Conservation (phyloP, 306 rosid genomes). For the Castanea sativa region DNA sequence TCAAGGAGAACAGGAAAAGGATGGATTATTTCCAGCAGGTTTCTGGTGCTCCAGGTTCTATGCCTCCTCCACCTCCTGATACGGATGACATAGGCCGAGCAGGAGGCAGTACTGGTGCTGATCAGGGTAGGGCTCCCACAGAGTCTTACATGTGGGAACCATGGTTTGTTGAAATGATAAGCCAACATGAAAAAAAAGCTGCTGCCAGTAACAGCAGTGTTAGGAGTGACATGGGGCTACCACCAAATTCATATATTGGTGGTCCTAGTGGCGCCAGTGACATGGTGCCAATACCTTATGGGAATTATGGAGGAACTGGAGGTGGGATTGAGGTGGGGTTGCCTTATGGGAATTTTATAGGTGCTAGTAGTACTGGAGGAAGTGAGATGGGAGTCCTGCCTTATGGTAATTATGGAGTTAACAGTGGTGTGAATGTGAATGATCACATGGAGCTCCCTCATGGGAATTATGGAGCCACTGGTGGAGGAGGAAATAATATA, state of each 20-base stretch:
- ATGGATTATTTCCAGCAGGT: constrained; percentile 5
- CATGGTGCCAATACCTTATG: not conserved
- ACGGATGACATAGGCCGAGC: not conserved
- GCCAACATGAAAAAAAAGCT: not conserved
- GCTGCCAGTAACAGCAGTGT: not conserved
- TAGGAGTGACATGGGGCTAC: not conserved
- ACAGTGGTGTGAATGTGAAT: not conserved
- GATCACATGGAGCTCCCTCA: not conserved
- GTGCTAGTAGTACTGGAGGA: not conserved
- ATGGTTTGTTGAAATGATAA: constrained; percentile 25
- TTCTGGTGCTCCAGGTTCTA: not conserved
- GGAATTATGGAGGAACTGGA: not conserved
- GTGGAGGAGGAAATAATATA: not conserved
- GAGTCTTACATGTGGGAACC: constrained; percentile 10
- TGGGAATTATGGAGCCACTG: not conserved
- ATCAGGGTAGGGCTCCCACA: not conserved
- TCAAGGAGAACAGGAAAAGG: not conserved
- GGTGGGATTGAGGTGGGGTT: not conserved
- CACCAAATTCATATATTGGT: not conserved
- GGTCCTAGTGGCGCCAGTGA: not conserved
- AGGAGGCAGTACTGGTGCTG: not conserved
- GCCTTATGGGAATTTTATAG: not conserved
- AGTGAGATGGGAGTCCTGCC: not conserved
- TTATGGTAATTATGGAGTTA: not conserved
- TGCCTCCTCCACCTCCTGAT: not conserved